Conservation (phyloP, 257 asterid genomes). For the Osmanthus fragrans region DNA sequence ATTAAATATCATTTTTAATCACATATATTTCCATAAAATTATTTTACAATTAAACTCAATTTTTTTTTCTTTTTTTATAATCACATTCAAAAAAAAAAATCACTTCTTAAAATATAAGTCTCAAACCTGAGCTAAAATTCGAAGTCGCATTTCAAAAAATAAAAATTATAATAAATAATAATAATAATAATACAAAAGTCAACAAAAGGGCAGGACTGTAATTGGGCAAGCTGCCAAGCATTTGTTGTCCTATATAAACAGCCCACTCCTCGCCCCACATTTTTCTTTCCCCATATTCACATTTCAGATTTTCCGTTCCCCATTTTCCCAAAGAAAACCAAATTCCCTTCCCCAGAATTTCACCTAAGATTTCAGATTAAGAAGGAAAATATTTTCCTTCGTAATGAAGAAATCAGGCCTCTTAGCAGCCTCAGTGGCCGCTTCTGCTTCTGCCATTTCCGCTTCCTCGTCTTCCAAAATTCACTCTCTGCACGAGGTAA, state of each 20-base stretch:
- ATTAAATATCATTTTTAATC: too few species aligned
- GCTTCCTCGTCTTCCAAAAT: constrained; percentile 38
- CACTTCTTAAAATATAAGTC: too few species aligned
- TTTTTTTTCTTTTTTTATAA: too few species aligned
- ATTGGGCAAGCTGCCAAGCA: neutral
- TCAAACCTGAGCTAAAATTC: too few species aligned
- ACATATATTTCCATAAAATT: too few species aligned
- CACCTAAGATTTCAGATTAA: neutral
- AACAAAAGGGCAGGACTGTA: constrained; percentile 23
- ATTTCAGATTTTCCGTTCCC: neutral
- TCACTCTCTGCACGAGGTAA: constrained; percentile 45
- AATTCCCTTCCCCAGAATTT: neutral
- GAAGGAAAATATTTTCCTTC: neutral
- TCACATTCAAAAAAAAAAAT: too few species aligned
- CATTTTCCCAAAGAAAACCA: too few species aligned
- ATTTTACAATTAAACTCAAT: too few species aligned
- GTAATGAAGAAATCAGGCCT: constrained; percentile 59
- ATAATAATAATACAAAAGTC: neutral
- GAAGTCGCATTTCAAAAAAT: too few species aligned
- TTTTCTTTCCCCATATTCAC: constrained; percentile 11
- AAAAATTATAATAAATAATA: too few species aligned
- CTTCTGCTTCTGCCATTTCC: constrained; percentile 54
- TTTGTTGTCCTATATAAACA: neutral
- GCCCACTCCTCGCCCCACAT: neutral
- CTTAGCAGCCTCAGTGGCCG: constrained; percentile 58